Evolutionary conservation across 2,329 filamentous ascomycete species (phyloP), one percentile per base, ranked within the genome.

Genomic region (Fusarium phyllophilum): DNA sequence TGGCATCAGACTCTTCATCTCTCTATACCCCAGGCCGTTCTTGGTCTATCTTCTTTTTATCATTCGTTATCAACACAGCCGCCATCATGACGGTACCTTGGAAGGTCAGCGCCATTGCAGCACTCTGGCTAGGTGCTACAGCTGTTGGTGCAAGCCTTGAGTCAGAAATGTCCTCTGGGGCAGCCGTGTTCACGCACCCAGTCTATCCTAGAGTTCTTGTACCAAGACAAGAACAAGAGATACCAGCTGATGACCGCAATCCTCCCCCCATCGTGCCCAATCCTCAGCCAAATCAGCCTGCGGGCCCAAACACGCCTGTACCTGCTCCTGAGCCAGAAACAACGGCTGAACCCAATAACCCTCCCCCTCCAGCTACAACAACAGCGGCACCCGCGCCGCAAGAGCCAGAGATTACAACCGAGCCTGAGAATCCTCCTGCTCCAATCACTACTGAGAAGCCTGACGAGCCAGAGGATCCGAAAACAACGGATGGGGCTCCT

Each of bases 11-110:
- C 20, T 11, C 17, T 34, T 36, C 8, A 2, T 5, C 6, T 42
- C 4, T 61, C 45, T 6, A n/a, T 22, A 4, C 6, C 6, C 0
- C 15, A 3, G 18, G 10, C 11, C 10, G 5, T 49, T 2, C 10
- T 8, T n/a, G 26, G 29, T 13, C 7, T 10, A n/a, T n/a, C 3
- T 2, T 6, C n/a, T n/a, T 31, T 18, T 11, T 29, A 3, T 36
- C 10, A 15, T 36, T 49, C 20, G 10, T 29, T 31, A 1, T 8
- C 14, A 15, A 26, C 26, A 36, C 4, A 24, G 11, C 6, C 18
- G 18, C 20, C 34, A 29, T 5, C 6, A 60, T 63, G 61, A 24
- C n/a, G 29, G 11, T 26, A 6, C 12, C 42, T 31, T 41, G 34
- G 41, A 60, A 60, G 26, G 14, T 33, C 5, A 48, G 58, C 26